Evolutionary conservation across 164 flowering plant genomes (phyloP).

Genomic region (Euptelea pleiosperma): DNA sequence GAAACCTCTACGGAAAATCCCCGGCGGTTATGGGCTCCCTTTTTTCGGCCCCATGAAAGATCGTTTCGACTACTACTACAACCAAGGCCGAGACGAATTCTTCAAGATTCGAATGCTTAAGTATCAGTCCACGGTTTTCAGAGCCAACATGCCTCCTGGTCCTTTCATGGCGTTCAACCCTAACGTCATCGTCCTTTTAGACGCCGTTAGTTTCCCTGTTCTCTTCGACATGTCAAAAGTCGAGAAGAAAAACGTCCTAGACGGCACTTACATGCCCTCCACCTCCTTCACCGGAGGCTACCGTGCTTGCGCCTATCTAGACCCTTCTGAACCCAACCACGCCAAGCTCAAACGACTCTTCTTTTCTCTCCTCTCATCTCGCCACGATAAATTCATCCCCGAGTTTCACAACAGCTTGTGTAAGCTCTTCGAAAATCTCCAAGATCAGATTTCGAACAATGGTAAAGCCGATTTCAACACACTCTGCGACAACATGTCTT

Average conservation of each 20-base stretch:
- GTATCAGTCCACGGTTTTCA: slow-evolving; percentile 37
- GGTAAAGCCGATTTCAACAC: slow-evolving; percentile 25
- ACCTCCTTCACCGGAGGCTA: slow-evolving; percentile 35
- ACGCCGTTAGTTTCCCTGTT: slow-evolving; percentile 33
- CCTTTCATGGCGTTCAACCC: slow-evolving; percentile 35
- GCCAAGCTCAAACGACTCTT: no score
- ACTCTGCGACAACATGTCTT: slow-evolving; percentile 19
- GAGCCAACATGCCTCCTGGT: slow-evolving; percentile 46
- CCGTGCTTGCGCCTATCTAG: slow-evolving; percentile 32
- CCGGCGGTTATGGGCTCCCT: slow-evolving; percentile 37
- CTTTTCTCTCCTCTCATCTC: slow-evolving; percentile 15
- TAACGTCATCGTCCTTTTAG: slow-evolving; percentile 35
- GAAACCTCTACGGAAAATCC: slow-evolving; percentile 20
- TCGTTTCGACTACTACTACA: slow-evolving; percentile 42
- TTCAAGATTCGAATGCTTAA: slow-evolving; percentile 22
- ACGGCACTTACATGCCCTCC: slow-evolving; percentile 44
- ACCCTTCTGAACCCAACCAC: slow-evolving; percentile 37
- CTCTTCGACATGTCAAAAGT: no score
- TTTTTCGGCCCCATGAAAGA: slow-evolving; percentile 32
- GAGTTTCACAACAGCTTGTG: slow-evolving; percentile 16
- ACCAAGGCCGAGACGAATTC: slow-evolving; percentile 37
- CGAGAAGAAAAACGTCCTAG: no score
- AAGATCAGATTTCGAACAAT: slow-evolving; percentile 14
- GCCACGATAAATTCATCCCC: slow-evolving; percentile 26
- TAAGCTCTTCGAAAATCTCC: slow-evolving; percentile 17